Conservation (phyloP, 352 stramenopile genomes). For the Phytopythium mirpurense region DNA sequence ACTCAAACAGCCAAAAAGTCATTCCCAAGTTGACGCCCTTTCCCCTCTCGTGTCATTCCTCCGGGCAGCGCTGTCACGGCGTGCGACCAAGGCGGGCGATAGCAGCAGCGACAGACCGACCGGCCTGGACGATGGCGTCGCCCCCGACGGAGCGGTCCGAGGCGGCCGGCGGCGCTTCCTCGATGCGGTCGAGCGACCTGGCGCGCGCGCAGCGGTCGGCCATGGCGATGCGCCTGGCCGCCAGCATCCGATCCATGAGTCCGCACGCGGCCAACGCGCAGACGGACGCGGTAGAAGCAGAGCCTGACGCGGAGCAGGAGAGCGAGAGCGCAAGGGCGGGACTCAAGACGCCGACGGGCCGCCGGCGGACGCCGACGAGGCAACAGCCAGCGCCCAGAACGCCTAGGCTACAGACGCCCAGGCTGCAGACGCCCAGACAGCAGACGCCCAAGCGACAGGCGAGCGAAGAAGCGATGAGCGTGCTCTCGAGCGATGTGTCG, state of each 20-base stretch:
- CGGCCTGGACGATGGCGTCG: neutral
- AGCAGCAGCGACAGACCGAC: neutral
- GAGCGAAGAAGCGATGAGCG: conserved; percentile 35
- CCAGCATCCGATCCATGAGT: neutral
- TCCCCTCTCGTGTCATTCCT: neutral
- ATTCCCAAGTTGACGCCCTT: neutral
- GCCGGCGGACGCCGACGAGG: conserved; percentile 13
- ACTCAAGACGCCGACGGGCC: conserved; percentile 9
- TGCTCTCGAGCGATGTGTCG: conserved; percentile 46
- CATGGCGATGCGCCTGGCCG: conserved; percentile 2
- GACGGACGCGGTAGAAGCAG: neutral
- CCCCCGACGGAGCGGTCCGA: neutral
- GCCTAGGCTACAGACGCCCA: neutral
- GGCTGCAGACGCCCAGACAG: neutral
- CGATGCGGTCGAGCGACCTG: neutral
- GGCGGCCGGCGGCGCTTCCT: neutral
- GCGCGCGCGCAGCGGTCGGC: conserved; percentile 3
- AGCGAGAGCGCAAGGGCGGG: neutral
- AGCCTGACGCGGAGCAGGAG: neutral
- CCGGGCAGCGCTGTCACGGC: no score
- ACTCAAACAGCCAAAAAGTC: neutral
- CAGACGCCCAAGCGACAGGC: conserved; percentile 1
- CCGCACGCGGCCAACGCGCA: neutral
- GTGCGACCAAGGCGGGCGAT: neutral
- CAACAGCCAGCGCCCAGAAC: neutral